phyloP scores from a whole-genome alignment of 2,329 filamentous ascomycete species.

The Aaosphaeria pasadenensis region DNA sequence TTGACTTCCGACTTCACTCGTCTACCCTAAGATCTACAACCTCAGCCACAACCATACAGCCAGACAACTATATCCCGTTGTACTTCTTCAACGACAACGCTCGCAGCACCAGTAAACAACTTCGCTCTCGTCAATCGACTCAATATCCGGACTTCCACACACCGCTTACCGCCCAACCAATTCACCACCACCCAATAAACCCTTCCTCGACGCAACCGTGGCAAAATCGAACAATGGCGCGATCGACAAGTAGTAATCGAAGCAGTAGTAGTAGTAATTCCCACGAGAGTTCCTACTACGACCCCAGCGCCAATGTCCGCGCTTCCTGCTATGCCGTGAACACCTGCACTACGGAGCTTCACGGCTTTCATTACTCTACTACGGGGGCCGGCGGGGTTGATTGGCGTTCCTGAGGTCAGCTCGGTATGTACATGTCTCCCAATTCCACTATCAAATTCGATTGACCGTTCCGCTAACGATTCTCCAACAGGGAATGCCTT shows the following conservation, averaged over 20 bases:
- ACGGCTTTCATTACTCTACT: conserved; percentile 94
- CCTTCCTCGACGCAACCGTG: conserved; percentile 40
- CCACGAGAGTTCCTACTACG: conserved; percentile 51
- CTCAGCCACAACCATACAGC: no score
- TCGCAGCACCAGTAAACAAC: neutral
- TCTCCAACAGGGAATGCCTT: conserved; percentile 67
- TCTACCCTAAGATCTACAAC: no score
- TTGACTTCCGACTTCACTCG: neutral
- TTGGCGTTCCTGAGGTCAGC: conserved; percentile 46
- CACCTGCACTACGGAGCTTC: conserved; percentile 63
- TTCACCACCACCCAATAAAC: conserved; percentile 2
- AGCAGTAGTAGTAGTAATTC: conserved; percentile 66
- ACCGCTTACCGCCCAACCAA: neutral
- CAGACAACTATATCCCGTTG: neutral
- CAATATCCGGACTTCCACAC: neutral
- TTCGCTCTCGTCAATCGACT: neutral
- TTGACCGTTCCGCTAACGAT: conserved; percentile 10
- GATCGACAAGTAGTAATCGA: conserved; percentile 65
- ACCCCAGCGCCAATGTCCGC: conserved; percentile 72
- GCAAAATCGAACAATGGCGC: conserved; percentile 61
- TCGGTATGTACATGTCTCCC: conserved; percentile 28
- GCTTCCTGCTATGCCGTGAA: conserved; percentile 90
- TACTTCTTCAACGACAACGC: neutral
- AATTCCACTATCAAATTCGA: neutral
- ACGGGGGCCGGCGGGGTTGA: conserved; percentile 68